Conservation (phyloP, 106 monocot species). For the Vanilla planifolia region DNA sequence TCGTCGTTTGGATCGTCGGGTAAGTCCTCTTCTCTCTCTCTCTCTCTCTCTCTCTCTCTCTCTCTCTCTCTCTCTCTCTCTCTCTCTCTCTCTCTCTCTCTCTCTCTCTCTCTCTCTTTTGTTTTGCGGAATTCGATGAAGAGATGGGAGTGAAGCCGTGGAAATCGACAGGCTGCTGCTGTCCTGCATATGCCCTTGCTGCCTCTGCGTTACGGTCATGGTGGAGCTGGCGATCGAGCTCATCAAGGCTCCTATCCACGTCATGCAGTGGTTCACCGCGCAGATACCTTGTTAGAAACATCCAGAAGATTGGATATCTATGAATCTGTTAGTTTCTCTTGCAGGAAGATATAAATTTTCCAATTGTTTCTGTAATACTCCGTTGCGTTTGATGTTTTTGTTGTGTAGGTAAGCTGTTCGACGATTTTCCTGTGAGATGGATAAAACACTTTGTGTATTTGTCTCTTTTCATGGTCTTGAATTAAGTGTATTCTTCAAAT, state of each 20-base stretch:
- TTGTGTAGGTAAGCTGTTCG: constrained; percentile 3
- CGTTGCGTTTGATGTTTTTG: neutral
- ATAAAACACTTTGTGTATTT: too few species aligned
- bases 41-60: neutral
- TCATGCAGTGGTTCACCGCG: constrained; percentile 88
- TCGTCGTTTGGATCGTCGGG: constrained; percentile 52
- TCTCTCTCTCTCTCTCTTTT: too few species aligned
- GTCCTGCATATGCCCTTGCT: constrained; percentile 97
- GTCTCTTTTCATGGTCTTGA: too few species aligned
- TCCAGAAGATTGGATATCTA: neutral
- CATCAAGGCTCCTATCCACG: constrained; percentile 89
- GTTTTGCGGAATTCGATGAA: too few species aligned
- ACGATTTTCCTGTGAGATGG: neutral
- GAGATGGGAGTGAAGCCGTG: too few species aligned
- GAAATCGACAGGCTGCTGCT: constrained; percentile 74
- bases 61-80: neutral
- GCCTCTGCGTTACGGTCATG: constrained; percentile 86
- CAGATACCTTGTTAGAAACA: constrained; percentile 50
- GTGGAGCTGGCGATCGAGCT: constrained; percentile 93
- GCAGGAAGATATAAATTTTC: too few species aligned
- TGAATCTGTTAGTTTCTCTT: neutral
- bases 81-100: too few species aligned
- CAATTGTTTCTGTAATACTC: neutral
- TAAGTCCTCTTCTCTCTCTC: constrained; percentile 4
- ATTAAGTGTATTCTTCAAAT: too few species aligned